Evolutionary conservation across 2,329 filamentous ascomycete genomes (phyloP).

Genomic region (Periconia digitata): DNA sequence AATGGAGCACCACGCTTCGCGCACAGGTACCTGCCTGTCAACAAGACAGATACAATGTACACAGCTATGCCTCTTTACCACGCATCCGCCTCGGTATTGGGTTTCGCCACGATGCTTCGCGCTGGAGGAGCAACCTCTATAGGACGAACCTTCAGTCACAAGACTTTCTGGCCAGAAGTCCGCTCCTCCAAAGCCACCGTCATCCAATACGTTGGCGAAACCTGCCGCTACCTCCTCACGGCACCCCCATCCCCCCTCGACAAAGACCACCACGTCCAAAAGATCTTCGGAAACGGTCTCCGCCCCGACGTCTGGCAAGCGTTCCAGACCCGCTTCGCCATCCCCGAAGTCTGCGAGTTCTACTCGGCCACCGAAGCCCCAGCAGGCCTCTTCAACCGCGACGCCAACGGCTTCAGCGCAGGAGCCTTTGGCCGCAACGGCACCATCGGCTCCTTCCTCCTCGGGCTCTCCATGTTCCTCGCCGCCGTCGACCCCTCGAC

Average conservation of each 20-base stretch:
- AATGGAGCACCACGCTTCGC: slow-evolving; percentile 20
- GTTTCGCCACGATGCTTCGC: slow-evolving; percentile 28
- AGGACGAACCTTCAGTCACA: slow-evolving; percentile 37
- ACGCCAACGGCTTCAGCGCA: slow-evolving; percentile 58
- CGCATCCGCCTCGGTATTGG: slow-evolving; percentile 32
- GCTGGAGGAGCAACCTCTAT: slow-evolving; percentile 32
- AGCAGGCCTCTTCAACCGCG: slow-evolving; percentile 57
- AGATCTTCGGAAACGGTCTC: slow-evolving; percentile 45
- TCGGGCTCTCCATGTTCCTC: slow-evolving; percentile 60
- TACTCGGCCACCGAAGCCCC: slow-evolving; percentile 56
- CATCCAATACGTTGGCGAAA: slow-evolving; percentile 45
- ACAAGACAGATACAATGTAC: slow-evolving; percentile 35
- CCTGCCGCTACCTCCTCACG: slow-evolving; percentile 42
- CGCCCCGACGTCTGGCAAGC: slow-evolving; percentile 45
- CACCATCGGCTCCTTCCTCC: slow-evolving; percentile 54
- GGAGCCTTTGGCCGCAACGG: slow-evolving; percentile 73
- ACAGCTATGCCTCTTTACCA: slow-evolving; percentile 46
- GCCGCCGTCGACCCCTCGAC: slow-evolving; percentile 68
- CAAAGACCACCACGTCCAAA: slow-evolving; percentile 33
- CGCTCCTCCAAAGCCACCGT: slow-evolving; percentile 38
- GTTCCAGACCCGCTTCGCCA: slow-evolving; percentile 45
- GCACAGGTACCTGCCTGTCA: slow-evolving; percentile 25
- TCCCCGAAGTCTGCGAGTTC: slow-evolving; percentile 42
- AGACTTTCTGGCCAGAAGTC: slow-evolving; percentile 44
- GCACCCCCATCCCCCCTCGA: slow-evolving; percentile 35